Base-by-base conservation (phyloP, 1,139 yeast genomes). In the Nakaseomyces kungkrabaensis region DNA sequence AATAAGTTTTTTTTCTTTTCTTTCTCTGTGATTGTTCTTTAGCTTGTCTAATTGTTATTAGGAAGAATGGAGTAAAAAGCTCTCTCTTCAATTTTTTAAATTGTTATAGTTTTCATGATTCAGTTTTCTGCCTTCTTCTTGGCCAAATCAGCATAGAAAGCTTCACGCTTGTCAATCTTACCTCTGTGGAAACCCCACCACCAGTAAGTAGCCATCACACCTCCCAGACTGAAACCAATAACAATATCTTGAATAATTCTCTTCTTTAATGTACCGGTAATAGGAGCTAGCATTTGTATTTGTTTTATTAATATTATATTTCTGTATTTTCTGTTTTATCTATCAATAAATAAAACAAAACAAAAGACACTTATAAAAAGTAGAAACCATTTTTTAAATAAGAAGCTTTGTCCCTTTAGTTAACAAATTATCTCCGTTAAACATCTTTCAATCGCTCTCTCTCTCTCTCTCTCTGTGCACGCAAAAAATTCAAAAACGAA, bases 221-320 rank as follows among this genome's bases (percentile, higher is more conserved):
- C 67, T 56, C 86, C 86, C 47, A 76, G 59, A 54, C 72, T 60
- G 57, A 71, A 63, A 56, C 95, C 95, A 60, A 82, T 72, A 62
- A 81, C 59, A 70, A 90, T 79, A 67, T 92, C 97, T 60, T 85
- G 78, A 68, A 85, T 77, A 71, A 87, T 81, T 72, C 82, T 84
- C 76, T 82, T 87, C 74, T 79, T 86, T 58, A 90, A 78, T 59
- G 85, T 74, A 60, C 97, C 97, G 52, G 83, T 79, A 66, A 90
- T 88, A 64, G 96, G 96, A 67, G 95, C 88, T 67, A 89, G 79
- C 66, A 95, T 40, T 25, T 26, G 25, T 37, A 27, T 37, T 34
- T 34, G 22, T 37, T 9, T 37, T 17, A 17, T 17, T 17, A 17
- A 17, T 17, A 17, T 17, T 17, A 17, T 17, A 17, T 17, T 17